phyloP scores from a whole-genome alignment of 2,329 filamentous ascomycete species.

The Blastomyces silverae region DNA sequence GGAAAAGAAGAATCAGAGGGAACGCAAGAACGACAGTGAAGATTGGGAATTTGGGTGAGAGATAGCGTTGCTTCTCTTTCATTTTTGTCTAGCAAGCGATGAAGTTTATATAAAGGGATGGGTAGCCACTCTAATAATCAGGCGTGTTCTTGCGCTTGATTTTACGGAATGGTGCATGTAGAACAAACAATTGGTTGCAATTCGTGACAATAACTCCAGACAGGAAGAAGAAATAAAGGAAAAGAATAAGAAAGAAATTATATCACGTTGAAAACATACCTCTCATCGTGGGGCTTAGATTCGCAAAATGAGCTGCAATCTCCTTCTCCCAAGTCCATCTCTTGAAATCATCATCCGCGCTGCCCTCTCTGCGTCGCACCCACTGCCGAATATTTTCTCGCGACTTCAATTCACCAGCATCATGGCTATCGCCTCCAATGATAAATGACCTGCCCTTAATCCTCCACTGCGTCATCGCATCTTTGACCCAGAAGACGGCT shows the following conservation, averaged over 20 bases:
- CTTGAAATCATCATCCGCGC: constrained; percentile 27
- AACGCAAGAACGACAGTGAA: background rate
- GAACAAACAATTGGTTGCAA: background rate
- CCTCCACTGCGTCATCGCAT: constrained; percentile 73
- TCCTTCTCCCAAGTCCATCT: constrained; percentile 74
- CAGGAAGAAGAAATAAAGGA: constrained; percentile 12
- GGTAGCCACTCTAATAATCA: background rate
- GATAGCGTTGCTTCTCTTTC: background rate
- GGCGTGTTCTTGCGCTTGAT: background rate
- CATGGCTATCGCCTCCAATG: constrained; percentile 60
- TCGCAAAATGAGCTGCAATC: constrained; percentile 82
- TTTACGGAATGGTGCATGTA: constrained; percentile 2
- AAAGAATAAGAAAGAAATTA: background rate
- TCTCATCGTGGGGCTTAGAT: constrained; percentile 73
- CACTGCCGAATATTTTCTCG: constrained; percentile 55
- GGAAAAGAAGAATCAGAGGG: background rate
- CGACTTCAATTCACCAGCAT: constrained; percentile 41
- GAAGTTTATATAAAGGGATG: background rate
- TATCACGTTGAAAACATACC: constrained; percentile 37
- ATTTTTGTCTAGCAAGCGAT: background rate
- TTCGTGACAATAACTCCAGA: background rate
- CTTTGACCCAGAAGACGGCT: constrained; percentile 72
- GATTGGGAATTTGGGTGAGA: background rate
- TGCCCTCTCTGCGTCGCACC: constrained; percentile 41
- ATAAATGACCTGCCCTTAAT: constrained; percentile 70